Evolutionary conservation across 2,329 filamentous ascomycete genomes (phyloP).

Genomic region (Exophiala calicioides): DNA sequence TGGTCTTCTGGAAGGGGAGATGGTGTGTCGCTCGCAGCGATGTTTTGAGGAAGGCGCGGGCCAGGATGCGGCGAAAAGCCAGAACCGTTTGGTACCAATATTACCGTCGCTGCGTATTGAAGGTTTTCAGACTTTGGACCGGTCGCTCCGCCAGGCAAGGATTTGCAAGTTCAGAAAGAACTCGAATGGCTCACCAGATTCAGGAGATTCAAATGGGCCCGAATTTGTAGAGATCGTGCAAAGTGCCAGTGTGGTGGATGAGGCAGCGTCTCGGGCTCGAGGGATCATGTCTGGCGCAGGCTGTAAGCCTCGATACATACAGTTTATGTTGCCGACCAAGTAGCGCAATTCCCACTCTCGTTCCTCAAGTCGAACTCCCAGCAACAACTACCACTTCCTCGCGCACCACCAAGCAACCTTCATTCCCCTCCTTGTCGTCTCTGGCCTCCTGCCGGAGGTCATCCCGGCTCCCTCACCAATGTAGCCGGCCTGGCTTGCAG

Average conservation of each 20-base stretch:
- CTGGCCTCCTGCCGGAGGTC: conserved; percentile 22
- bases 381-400: conserved; percentile 15
- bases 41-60: no score
- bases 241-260: no score
- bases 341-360: conserved; percentile 4
- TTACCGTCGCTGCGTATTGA: not conserved
- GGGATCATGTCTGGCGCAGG: not conserved
- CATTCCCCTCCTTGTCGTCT: conserved; percentile 8
- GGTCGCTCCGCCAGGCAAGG: no score
- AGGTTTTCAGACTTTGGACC: no score
- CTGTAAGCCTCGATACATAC: not conserved
- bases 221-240: no score
- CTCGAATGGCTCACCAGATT: no score
- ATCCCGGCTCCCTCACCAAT: conserved; percentile 18
- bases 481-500: conserved; percentile 19
- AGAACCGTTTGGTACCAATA: not conserved
- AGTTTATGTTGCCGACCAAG: no score
- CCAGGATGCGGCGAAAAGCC: not conserved
- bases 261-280: no score
- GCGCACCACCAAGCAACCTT: conserved; percentile 5
- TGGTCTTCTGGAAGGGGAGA: no score
- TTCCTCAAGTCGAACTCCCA: conserved; percentile 18
- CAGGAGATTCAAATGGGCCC: no score
- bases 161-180: no score
- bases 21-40: no score